Evolutionary conservation across 2,329 filamentous ascomycete species (phyloP).

Genomic region (Colletotrichum agaves): DNA sequence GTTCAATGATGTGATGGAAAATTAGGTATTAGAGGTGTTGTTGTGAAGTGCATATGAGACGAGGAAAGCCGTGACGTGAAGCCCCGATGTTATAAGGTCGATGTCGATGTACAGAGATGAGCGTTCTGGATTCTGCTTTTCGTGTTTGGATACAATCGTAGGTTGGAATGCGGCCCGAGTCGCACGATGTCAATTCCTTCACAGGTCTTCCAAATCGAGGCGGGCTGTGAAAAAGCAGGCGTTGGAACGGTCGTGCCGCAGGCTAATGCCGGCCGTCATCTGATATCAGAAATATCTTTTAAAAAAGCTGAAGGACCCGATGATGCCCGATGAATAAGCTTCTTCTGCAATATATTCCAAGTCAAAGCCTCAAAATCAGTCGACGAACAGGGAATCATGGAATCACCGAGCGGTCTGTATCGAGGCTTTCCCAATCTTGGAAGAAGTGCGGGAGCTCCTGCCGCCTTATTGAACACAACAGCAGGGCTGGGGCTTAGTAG

Average conservation of each 20-base stretch:
- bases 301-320: background rate
- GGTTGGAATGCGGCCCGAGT: background rate
- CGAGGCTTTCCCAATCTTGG: constrained; percentile 8
- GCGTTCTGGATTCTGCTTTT: background rate
- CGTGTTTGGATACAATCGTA: background rate
- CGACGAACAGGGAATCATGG: constrained; percentile 15
- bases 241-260: constrained; percentile 7
- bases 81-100: constrained; percentile 13
- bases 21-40: constrained; percentile 14
- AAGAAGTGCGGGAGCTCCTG: background rate
- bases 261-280: constrained; percentile 8
- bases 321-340: background rate
- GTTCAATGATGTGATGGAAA: background rate
- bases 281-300: constrained; percentile 1
- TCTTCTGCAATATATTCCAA: background rate
- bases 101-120: background rate
- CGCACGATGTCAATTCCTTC: constrained; percentile 7
- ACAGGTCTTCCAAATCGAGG: background rate
- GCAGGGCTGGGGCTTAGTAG: constrained; percentile 20
- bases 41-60: background rate
- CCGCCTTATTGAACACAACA: constrained; percentile 8
- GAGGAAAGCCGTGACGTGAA: constrained; percentile 1
- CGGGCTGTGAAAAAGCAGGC: constrained; percentile 16
- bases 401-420: constrained; percentile 11
- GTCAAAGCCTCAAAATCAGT: background rate